phyloP scores from a whole-genome alignment of 2,329 filamentous ascomycete genomes.

The Chaetomiaceae sp. region DNA sequence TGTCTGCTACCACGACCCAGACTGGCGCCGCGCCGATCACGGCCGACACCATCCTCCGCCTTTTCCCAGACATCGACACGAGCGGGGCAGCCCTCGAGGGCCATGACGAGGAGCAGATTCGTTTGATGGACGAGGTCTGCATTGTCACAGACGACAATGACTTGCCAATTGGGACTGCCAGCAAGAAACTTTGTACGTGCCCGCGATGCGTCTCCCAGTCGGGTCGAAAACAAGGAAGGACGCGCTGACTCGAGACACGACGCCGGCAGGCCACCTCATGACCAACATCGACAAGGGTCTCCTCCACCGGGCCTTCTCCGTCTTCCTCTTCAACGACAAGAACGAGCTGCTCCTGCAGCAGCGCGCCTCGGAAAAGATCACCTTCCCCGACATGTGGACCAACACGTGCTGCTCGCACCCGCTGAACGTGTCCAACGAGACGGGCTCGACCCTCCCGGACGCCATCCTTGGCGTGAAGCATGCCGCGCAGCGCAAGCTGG shows the following conservation, averaged over 20 bases:
- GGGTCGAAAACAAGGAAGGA: neutral
- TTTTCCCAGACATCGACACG: slow-evolving; percentile 81
- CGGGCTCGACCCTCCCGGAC: slow-evolving; percentile 73
- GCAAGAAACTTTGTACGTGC: slow-evolving; percentile 90
- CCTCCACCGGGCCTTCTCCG: slow-evolving; percentile 93
- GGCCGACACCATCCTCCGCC: slow-evolving; percentile 75
- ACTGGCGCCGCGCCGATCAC: slow-evolving; percentile 62
- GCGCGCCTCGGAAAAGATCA: slow-evolving; percentile 94
- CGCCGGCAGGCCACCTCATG: slow-evolving; percentile 83
- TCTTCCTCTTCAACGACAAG: slow-evolving; percentile 93
- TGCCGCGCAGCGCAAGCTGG: slow-evolving; percentile 86
- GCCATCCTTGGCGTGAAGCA: slow-evolving; percentile 83
- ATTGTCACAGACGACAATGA: slow-evolving; percentile 94
- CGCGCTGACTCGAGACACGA: slow-evolving; percentile 10
- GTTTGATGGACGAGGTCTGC: slow-evolving; percentile 97
- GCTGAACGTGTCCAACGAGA: slow-evolving; percentile 85
- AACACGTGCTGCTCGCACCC: slow-evolving; percentile 99
- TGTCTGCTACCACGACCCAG: slow-evolving; percentile 42
- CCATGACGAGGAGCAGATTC: slow-evolving; percentile 96
- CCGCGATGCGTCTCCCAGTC: neutral
- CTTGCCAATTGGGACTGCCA: slow-evolving; percentile 87
- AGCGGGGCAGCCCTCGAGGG: slow-evolving; percentile 73
- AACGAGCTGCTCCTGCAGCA: slow-evolving; percentile 94
- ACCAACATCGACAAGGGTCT: slow-evolving; percentile 96
- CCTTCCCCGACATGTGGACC: slow-evolving; percentile 98